These are phyloP conservation scores for Sphagnum fallax DNA, from an alignment of 228 moss, liverwort and hornwort genomes.

Conservation along the genomic window DNA sequence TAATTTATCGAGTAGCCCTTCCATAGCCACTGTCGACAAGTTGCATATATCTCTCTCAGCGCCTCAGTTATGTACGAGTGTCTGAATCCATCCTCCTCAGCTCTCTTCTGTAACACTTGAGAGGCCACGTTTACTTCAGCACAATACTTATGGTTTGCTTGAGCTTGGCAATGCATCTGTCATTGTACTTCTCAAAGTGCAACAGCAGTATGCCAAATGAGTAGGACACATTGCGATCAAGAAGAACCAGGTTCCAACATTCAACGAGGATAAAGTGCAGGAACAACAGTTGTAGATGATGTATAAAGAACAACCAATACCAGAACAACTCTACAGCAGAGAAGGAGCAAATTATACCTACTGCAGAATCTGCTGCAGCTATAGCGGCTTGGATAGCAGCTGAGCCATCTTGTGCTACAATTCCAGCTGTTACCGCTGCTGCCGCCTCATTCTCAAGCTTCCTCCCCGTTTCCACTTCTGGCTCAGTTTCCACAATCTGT, in stretches of 20 bases:
- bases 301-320: neutral
- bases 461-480: conserved; percentile 8
- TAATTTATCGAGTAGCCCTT: conserved; percentile 59
- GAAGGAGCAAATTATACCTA: conserved; percentile 31
- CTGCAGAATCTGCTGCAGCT: conserved; percentile 27
- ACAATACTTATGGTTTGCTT: neutral
- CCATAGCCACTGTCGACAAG: conserved; percentile 67
- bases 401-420: conserved; percentile 37
- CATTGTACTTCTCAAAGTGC: neutral
- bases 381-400: conserved; percentile 31
- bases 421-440: conserved; percentile 29
- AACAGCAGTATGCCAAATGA: neutral
- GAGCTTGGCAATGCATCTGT: too few relatives aligned
- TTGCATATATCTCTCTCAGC: conserved; percentile 68
- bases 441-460: conserved; percentile 8
- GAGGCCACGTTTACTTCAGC: neutral
- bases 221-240: neutral
- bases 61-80: conserved; percentile 49
- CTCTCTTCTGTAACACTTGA: conserved; percentile 17
- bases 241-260: neutral
- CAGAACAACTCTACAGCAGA: neutral
- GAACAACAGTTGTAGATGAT: neutral
- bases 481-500: conserved; percentile 28
- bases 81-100: conserved; percentile 1
- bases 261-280: neutral